phyloP scores from a whole-genome alignment of 1,139 yeast genomes.

The Suhomyces guaymorum region DNA sequence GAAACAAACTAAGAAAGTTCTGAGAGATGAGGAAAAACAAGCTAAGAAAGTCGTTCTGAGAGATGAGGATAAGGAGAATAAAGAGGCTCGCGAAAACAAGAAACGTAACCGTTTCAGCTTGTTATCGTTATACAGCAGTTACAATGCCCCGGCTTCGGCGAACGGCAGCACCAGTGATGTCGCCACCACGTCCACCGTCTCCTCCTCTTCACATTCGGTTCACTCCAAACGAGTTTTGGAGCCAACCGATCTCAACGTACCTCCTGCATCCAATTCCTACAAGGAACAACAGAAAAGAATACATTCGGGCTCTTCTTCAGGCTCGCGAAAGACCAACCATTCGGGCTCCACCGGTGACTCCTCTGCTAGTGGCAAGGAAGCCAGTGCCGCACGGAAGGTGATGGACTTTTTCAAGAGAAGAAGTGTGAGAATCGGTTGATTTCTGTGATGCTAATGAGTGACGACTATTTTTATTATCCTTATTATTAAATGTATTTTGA shows the following conservation, averaged over 20 bases:
- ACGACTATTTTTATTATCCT: constrained; percentile 7
- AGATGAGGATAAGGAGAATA: constrained; percentile 28
- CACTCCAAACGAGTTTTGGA: constrained; percentile 38
- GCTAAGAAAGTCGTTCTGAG: constrained; percentile 18
- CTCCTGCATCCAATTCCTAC: constrained; percentile 6
- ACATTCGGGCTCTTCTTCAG: constrained; percentile 19
- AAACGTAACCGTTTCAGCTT: constrained; percentile 54
- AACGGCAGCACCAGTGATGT: constrained; percentile 6
- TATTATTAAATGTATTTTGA: constrained; percentile 4
- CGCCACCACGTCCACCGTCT: constrained; percentile 14
- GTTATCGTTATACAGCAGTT: constrained; percentile 50
- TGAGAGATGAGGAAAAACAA: constrained; percentile 25
- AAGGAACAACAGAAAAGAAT: constrained; percentile 17
- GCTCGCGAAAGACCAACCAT: constrained; percentile 17
- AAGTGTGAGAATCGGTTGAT: constrained; percentile 47
- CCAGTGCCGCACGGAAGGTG: constrained; percentile 74
- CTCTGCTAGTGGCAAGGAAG: constrained; percentile 46
- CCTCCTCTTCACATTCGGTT: constrained; percentile 14
- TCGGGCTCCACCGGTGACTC: constrained; percentile 18
- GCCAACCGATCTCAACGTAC: constrained; percentile 38
- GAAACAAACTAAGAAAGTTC: constrained; percentile 9
- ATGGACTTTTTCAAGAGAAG: constrained; percentile 82
- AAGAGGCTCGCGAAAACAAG: constrained; percentile 30
- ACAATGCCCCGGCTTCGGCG: constrained; percentile 25
- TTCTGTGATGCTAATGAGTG: constrained; percentile 5